Evolutionary conservation across 148 eudicot genomes (phyloP), one percentile per base, ranked within the genome.

Genomic region (Rhododendron ferrugineum): DNA sequence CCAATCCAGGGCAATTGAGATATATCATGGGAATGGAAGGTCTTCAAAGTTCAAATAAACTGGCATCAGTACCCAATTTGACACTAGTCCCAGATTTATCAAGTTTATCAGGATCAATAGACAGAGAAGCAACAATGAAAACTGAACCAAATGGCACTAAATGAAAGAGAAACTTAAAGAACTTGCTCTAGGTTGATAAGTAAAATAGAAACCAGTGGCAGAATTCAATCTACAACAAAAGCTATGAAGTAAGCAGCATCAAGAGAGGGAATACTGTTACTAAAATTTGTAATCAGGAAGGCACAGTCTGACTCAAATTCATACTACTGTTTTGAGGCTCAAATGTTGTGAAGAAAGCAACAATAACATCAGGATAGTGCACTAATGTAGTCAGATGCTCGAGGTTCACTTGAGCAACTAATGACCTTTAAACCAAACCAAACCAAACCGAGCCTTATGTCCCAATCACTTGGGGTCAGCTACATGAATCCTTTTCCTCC

Each of bases 1-100:
- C 99, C 99, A 50, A 93, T 88, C 95, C 96, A 94, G 44, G 92
- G 92, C 86, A 91, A 85, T 76, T 91, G 93, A 49, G 92, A 89
- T 40, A 88, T 84, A 85, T 97, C 95, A 44, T 86, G 90, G 85
- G 94, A 89, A 84, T 92, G 92, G 76, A 80, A 86, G 40, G 91
- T 89, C 93, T 91, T 80, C 85, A 85, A 93, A 87, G 76, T 82
- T 74, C 73, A 85, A 81, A 66, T n/a, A 84, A 75, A 89, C 68
- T 54, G 58, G 70, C 32, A 60, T 85, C 52, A 88, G 86, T 46
- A 18, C 82, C 74, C 9, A 70, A 81, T 36, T 20, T 80, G 83
- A 80, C 30, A 60, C 13, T 34, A 4, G 50, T 60, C 73, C 83
- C 20, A 37, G 9, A 81, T 22, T 22, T 37, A 37, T 81, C 26